These are phyloP conservation scores for Aaosphaeria pasadenensis DNA, from an alignment of 2,329 filamentous ascomycete genomes.

Conservation along the genomic window DNA sequence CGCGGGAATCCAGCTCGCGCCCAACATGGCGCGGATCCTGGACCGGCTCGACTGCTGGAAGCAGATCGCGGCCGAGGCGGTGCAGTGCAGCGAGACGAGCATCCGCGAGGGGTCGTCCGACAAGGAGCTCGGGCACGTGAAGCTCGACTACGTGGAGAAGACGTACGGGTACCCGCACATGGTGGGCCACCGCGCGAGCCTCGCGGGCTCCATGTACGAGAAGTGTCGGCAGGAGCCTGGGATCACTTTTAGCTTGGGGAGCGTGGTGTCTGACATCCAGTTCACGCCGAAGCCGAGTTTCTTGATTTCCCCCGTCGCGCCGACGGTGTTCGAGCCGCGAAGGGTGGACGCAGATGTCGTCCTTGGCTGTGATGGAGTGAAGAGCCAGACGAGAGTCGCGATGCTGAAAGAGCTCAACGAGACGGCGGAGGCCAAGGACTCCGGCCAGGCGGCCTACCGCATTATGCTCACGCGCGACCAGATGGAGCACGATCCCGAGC, in stretches of 20 bases:
- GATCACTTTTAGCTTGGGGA: conserved; percentile 68
- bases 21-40: conserved; percentile 76
- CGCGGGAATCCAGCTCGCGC: conserved; percentile 79
- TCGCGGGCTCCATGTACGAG: conserved; percentile 67
- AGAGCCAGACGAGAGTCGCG: conserved; percentile 44
- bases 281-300: conserved; percentile 59
- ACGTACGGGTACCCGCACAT: conserved; percentile 76
- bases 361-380: conserved; percentile 49
- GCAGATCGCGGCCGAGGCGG: conserved; percentile 67
- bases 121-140: conserved; percentile 67
- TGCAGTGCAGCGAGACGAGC: conserved; percentile 67
- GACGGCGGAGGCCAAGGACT: conserved; percentile 60
- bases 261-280: conserved; percentile 53
- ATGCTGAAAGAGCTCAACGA: conserved; percentile 55
- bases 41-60: conserved; percentile 71
- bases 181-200: conserved; percentile 72
- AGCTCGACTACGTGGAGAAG: conserved; percentile 63
- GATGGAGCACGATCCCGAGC: conserved; percentile 65
- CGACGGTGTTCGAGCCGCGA: conserved; percentile 45
- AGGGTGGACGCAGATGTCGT: conserved; percentile 50
- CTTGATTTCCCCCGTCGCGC: conserved; percentile 52
- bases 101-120: conserved; percentile 71
- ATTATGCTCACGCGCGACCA: conserved; percentile 70
- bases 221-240: conserved; percentile 61
- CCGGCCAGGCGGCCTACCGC: conserved; percentile 73